Evolutionary conservation across 1,139 yeast species (phyloP).

Genomic region (Pichia cactophila): DNA sequence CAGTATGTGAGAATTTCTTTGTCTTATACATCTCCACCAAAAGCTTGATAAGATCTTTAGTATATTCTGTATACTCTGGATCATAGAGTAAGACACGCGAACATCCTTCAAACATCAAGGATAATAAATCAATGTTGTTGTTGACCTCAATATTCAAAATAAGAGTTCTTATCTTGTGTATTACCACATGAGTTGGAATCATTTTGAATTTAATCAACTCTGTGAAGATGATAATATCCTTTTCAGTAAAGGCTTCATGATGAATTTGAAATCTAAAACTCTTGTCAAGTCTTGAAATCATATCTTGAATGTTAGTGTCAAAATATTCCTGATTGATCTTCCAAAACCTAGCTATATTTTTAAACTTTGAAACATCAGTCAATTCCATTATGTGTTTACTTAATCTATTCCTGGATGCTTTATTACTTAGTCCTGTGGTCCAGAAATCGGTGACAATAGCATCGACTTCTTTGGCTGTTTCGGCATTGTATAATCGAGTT

Average conservation of each 20-base stretch:
- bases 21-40: slow-evolving; percentile 46
- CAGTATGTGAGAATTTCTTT: slow-evolving; percentile 44
- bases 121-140: slow-evolving; percentile 58
- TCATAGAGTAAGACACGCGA: slow-evolving; percentile 63
- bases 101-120: slow-evolving; percentile 63
- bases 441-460: slow-evolving; percentile 51
- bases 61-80: slow-evolving; percentile 50
- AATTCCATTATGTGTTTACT: slow-evolving; percentile 45
- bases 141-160: slow-evolving; percentile 43
- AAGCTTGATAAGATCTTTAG: slow-evolving; percentile 56
- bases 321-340: slow-evolving; percentile 48
- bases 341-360: slow-evolving; percentile 58
- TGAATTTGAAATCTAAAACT: slow-evolving; percentile 56
- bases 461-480: slow-evolving; percentile 48
- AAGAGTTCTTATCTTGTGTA: slow-evolving; percentile 60
- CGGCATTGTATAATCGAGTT: slow-evolving; percentile 37
- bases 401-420: slow-evolving; percentile 63
- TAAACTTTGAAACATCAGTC: slow-evolving; percentile 38
- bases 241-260: slow-evolving; percentile 45
- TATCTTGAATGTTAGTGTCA: slow-evolving; percentile 46
- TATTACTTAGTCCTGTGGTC: slow-evolving; percentile 48
- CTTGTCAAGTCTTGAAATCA: slow-evolving; percentile 49
- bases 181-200: slow-evolving; percentile 62
- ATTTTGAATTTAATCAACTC: slow-evolving; percentile 74
- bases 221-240: slow-evolving; percentile 54